Evolutionary conservation across 2,329 filamentous ascomycete genomes (phyloP), one percentile per base, ranked within the genome.

Genomic region (Venturia effusa): DNA sequence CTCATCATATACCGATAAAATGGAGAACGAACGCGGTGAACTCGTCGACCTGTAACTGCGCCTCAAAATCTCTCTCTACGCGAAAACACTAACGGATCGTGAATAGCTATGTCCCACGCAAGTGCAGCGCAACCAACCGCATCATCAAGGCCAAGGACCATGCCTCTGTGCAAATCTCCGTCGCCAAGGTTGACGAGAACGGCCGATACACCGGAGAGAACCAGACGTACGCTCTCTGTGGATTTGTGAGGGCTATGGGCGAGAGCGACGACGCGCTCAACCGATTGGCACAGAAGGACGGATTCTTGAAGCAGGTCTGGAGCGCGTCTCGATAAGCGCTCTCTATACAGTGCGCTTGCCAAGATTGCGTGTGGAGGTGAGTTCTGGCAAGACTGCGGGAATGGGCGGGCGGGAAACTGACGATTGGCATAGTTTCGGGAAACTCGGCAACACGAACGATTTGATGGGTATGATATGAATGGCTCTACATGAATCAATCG

Each of bases 121-220:
- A 97, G 85, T 97, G 93, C 90, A 91, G 86, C 80, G 92, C 92
- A 74, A 96, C 93, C 80, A 95, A 96, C 90, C 91, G 94, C 83
- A 97, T 97, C 86, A 97, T 99, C 88, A 97, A 97, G 85, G 92
- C 94, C 84, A 97, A 97, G 85, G 94, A 99, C 83, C 94, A 99
- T 86, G 93, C 91, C 74, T 96, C 90, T 68, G 94, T 97, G 74
- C 94, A 99, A 83, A 91, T 99, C 81, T 90, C 88, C 74, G 84
- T 99, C 78, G 93, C 88, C 80, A 97, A 97, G 85, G 94, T 99
- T 74, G 93, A 97, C 81, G 94, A 99, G 88, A 95, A 92, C 83
- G 94, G 94, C 79, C 90, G 92, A 74, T 92, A 92, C 82, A 91
- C 90, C 72, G 92, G 93, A 81, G 94, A 97, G 84, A 96, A 92